These are phyloP conservation scores for Boletus rex-veris DNA, from an alignment of 768 basidiomycete species.

Conservation along the genomic window DNA sequence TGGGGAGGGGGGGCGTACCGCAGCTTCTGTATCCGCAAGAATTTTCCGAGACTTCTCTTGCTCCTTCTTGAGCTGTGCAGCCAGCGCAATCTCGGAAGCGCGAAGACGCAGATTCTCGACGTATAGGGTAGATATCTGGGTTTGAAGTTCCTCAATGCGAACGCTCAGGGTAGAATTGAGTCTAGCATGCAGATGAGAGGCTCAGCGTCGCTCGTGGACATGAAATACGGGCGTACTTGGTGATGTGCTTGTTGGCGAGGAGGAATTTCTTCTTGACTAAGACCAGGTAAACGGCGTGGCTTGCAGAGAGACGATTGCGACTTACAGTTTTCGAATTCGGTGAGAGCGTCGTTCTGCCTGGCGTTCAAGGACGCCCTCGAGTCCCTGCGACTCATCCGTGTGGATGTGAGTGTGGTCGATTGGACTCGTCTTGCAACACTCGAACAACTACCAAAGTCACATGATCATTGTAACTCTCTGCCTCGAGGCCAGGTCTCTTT, in stretches of 20 bases:
- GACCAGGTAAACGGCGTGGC: conserved; percentile 21
- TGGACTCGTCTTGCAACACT: conserved; percentile 23
- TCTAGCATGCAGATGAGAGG: conserved; percentile 35
- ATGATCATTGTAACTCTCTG: conserved; percentile 25
- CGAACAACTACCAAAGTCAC: conserved; percentile 30
- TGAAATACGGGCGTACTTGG: conserved; percentile 54
- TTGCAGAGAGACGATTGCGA: conserved; percentile 7
- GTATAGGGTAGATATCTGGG: conserved; percentile 77
- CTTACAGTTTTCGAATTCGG: conserved; percentile 85
- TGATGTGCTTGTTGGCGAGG: conserved; percentile 88
- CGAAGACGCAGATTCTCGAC: conserved; percentile 81
- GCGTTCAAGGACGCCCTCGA: conserved; percentile 48
- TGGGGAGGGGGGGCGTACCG: conserved; percentile 44
- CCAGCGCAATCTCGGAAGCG: conserved; percentile 74
- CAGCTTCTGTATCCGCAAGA: conserved; percentile 69
- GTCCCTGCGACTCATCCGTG: conserved; percentile 34
- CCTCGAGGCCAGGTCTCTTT: conserved; percentile 31
- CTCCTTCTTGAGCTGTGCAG: conserved; percentile 75
- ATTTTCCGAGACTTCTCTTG: conserved; percentile 71
- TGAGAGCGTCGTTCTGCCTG: conserved; percentile 74
- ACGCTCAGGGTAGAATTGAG: conserved; percentile 83
- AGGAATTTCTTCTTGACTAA: conserved; percentile 92
- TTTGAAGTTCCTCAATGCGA: conserved; percentile 80
- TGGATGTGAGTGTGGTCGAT: conserved; percentile 24
- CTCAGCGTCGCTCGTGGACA: conserved; percentile 7